Base-by-base conservation (phyloP, 164 flowering plant species). In the Liquidambar formosana region DNA sequence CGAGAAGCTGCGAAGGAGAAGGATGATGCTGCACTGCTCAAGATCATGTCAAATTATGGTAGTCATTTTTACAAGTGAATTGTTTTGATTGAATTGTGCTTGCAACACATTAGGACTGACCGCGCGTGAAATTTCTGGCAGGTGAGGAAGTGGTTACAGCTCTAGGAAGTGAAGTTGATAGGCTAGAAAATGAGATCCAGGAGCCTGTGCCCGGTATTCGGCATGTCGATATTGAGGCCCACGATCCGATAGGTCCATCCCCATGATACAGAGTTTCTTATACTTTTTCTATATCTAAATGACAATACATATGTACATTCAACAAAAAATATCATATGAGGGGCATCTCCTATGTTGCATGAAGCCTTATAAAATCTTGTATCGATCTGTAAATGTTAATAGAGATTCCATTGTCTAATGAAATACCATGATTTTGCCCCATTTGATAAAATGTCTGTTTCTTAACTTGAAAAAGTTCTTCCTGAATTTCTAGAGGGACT, bases 101-200 rank as follows among this genome's bases (percentile, higher is more conserved):
- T 44, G 26, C 28, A 19, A 49, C 11, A 4, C 8, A 8, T 15
- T 66, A 26, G 26, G 54, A 48, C 48, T 58, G 21, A 54, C 27
- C 48, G n/a, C n/a, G n/a, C n/a, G 41, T 26, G 15, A 26, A 3
- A 21, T 46, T 45, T 21, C 21, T 73, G 64, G 71, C 82, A 93
- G 99, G 97, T 74, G 97, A 96, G 75, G 98, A 96, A 76, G 85
- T 93, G 33, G 98, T 96, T 25, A 88, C 93, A 27, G 98, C 99
- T 64, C 78, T 96, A 41, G 99, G 99, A 68, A 93, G 95, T 67
- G 99, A 96, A 85, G 98, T 96, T 38, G 99, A 96, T 78, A 85
- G 99, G 73, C 86, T 96, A 11, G 98, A 96, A 70, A 84, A 82
- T 71, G 99, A 93, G 76, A 96, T 96, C 64, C 97, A 93, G 66